Base-by-base conservation (phyloP, 2,329 filamentous ascomycete genomes). In the Colletotrichum tabaci region DNA sequence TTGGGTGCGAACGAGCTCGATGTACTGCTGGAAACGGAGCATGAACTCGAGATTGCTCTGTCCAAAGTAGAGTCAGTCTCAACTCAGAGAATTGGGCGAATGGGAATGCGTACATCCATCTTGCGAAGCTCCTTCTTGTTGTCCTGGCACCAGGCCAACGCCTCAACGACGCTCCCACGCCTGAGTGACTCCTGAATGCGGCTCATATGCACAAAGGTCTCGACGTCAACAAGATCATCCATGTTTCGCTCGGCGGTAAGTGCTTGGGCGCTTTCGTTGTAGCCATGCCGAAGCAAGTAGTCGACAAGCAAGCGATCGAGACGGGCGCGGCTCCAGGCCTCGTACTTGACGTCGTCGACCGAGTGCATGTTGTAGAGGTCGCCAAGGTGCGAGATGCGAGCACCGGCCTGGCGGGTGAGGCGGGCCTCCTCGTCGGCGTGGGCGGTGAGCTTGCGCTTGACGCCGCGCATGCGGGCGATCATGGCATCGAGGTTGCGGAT, bases 61-160 rank as follows among this genome's bases (percentile, higher is more conserved):
- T 15, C 12, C 13, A 16, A 26, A 3, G 40, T 56, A 1, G n/a
- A 40, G 67, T 76, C 50, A 67, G 61, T 72, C 57, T 38, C 61
- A 8, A n/a, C 1, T 15, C 46, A 7, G 9, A 8, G 66, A 42
- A 61, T 42, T 56, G 49, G 47, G 35, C 18, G 46, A n/a, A 18
- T 21, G 49, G 30, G 15, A 3, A 49, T 15, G 79, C 89, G 73
- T 81, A 94, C 93, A 80, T 94, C 92, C 82, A 94, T 92, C 86
- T 96, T 97, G 79, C 95, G 93, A 71, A 99, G 84, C 74, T 95
- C 93, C 77, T 96, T 95, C 82, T 97, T 96, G 82, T 98, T 98
- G 77, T 98, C 96, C 18, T 87, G 90, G 80, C 96, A 98, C 96
- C 96, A 99, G 15, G 90, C 89, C 66, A 99, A 82, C 26, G 95